Evolutionary conservation across 73 alveolate species (phyloP).

Genomic region (Tetrahymena borealis): DNA sequence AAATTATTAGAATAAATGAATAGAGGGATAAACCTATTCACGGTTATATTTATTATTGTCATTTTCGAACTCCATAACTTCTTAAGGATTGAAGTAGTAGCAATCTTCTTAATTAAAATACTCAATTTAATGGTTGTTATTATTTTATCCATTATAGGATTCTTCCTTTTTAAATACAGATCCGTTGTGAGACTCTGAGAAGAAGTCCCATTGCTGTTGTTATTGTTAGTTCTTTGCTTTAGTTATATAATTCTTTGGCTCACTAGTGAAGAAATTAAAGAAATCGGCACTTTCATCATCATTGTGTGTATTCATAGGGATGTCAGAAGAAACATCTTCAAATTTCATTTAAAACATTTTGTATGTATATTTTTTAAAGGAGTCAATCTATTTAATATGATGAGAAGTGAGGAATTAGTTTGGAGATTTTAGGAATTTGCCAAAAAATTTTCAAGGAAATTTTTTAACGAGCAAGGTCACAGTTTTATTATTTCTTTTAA

Average conservation of each 20-base stretch:
- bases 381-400: not conserved
- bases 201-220: not conserved
- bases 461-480: no score
- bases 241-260: not conserved
- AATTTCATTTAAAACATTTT: not conserved
- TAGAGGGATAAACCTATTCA: not conserved
- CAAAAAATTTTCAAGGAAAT: no score
- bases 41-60: not conserved
- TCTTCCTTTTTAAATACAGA: not conserved
- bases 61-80: not conserved
- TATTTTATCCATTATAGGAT: not conserved
- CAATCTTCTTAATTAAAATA: not conserved
- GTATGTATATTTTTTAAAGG: not conserved
- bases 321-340: not conserved
- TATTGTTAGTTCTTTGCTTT: not conserved
- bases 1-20: not conserved
- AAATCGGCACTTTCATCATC: not conserved
- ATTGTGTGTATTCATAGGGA: not conserved
- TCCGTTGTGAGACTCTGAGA: not conserved
- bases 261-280: not conserved
- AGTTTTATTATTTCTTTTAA: no score
- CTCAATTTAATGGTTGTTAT: not conserved
- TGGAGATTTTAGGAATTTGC: not conserved
- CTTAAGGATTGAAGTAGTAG: not conserved
- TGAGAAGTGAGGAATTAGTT: not conserved